Evolutionary conservation across 2,329 filamentous ascomycete genomes (phyloP).

Genomic region (Monilinia vaccinii-corymbosi): DNA sequence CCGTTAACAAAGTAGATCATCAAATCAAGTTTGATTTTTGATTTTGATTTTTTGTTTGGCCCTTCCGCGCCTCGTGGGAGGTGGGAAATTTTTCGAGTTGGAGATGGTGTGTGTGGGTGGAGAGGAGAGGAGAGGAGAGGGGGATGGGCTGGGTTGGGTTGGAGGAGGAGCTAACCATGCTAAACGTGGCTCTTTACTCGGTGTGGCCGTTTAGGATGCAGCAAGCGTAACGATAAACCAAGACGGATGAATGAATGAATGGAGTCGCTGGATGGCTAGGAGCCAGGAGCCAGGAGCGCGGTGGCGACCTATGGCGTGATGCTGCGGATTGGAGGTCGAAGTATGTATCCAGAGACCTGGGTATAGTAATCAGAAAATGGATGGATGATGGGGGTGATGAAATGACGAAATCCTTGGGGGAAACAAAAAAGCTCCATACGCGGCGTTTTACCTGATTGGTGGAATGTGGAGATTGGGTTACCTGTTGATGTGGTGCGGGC

Average conservation of each 20-base stretch:
- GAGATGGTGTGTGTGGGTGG: not conserved
- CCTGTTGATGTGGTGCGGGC: not conserved
- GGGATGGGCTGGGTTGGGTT: too few species aligned
- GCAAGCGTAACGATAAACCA: not conserved
- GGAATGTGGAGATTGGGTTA: not conserved
- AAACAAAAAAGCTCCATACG: not conserved
- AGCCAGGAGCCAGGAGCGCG: too few species aligned
- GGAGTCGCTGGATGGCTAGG: not conserved
- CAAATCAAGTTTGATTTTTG: not conserved
- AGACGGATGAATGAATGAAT: too few species aligned
- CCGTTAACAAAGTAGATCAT: constrained; percentile 2
- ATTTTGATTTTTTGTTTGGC: too few species aligned
- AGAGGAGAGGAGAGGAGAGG: not conserved
- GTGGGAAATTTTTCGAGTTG: not conserved
- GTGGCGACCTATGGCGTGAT: not conserved
- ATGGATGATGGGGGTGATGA: not conserved
- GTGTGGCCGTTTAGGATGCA: not conserved
- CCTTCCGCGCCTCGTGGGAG: not conserved
- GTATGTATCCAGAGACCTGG: not conserved
- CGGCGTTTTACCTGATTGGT: not conserved
- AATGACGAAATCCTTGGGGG: not conserved
- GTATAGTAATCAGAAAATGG: too few species aligned
- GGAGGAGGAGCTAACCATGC: too few species aligned
- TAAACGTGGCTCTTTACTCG: not conserved
- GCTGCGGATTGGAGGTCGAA: not conserved